Percentiles rank a stretch among this genome's conserved stretches.
These are phyloP conservation scores for Erucastrum elatum DNA, from an alignment of 345 rosid species.

Conservation along the genomic window DNA sequence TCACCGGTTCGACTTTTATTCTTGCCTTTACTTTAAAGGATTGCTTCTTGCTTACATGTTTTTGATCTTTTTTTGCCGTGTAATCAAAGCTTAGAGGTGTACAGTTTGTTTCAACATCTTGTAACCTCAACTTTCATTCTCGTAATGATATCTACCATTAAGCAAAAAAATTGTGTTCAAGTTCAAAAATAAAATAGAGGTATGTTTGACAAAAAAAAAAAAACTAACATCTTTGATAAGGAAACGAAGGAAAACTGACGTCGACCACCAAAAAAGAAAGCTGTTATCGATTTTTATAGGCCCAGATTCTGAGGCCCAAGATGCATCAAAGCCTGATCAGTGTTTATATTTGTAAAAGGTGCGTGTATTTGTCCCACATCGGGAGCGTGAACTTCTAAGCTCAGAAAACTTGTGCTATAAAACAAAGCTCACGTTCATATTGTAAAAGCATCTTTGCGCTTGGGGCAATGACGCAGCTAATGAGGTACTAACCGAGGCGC, in stretches of 20 bases:
- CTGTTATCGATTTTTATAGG: background rate
- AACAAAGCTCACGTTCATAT: fast-evolving
- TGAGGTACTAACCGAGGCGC: slow-evolving; percentile 56
- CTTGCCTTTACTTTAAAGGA: too few species aligned
- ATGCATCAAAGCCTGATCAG: background rate
- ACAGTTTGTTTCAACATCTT: too few species aligned
- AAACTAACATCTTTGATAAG: too few species aligned
- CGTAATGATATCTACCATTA: too few species aligned
- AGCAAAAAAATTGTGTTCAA: too few species aligned
- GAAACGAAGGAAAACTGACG: background rate
- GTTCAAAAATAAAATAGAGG: too few species aligned
- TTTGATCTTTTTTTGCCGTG: too few species aligned
- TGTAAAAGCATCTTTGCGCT: background rate
- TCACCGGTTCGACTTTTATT: too few species aligned
- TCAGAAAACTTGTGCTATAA: background rate
- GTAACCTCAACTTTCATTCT: too few species aligned
- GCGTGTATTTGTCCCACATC: slow-evolving; percentile 28
- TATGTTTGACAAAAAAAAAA: too few species aligned
- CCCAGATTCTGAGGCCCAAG: slow-evolving; percentile 5
- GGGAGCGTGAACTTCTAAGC: background rate
- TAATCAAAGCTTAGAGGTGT: too few species aligned
- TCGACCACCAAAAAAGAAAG: background rate
- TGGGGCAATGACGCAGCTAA: slow-evolving; percentile 45
- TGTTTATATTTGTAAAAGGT: background rate
- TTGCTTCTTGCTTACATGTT: too few species aligned